These are phyloP conservation scores for Fagopyrum tataricum DNA, from an alignment of 148 eudicot species.

Conservation along the genomic window DNA sequence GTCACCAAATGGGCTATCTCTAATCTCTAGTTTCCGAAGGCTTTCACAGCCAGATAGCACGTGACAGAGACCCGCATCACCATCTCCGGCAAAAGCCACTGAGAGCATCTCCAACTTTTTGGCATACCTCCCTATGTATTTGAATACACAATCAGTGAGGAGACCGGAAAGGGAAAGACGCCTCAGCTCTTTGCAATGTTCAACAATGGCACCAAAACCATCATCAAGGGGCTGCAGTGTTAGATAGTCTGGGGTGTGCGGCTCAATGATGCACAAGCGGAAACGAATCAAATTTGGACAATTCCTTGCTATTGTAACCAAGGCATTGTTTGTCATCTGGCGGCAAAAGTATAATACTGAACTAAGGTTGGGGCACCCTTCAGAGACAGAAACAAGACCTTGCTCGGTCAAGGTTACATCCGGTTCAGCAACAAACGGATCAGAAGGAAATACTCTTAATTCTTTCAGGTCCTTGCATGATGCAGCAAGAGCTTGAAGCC, in stretches of 20 bases:
- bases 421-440: constrained; percentile 47
- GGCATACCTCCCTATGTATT: constrained; percentile 76
- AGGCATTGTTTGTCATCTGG: constrained; percentile 56
- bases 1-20: constrained; percentile 67
- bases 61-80: constrained; percentile 63
- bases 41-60: constrained; percentile 81
- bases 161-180: constrained; percentile 63
- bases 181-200: constrained; percentile 36
- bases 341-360: constrained; percentile 63
- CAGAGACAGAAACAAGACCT: constrained; percentile 55
- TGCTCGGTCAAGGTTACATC: constrained; percentile 48
- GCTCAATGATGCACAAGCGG: constrained; percentile 60
- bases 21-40: constrained; percentile 64
- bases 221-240: constrained; percentile 49
- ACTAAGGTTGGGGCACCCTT: constrained; percentile 57
- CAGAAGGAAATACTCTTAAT: constrained; percentile 59
- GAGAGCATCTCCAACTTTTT: constrained; percentile 92
- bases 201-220: constrained; percentile 63
- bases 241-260: constrained; percentile 42
- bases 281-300: constrained; percentile 47
- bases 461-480: constrained; percentile 33
- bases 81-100: constrained; percentile 72
- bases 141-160: constrained; percentile 51
- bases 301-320: constrained; percentile 38
- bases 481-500: constrained; percentile 11